phyloP scores from a whole-genome alignment of 192 early-diverging fungal genomes.

The Mycoemilia scoparia region DNA sequence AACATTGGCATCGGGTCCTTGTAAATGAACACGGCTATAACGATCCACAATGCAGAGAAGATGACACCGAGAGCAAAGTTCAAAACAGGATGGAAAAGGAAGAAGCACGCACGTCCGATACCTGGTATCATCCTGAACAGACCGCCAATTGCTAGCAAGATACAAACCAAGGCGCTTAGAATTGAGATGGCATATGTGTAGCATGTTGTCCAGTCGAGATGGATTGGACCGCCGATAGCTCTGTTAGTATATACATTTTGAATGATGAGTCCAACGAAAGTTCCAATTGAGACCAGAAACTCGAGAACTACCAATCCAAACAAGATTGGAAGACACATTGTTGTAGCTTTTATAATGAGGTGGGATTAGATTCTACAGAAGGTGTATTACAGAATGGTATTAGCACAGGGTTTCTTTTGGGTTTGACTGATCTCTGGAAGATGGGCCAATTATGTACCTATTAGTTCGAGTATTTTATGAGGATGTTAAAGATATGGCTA shows the following conservation, averaged over 20 bases:
- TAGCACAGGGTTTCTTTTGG: too few species aligned
- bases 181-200: slow-evolving; percentile 17
- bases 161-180: slow-evolving; percentile 9
- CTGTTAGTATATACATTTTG: slow-evolving; percentile 27
- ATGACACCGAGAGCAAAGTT: slow-evolving; percentile 13
- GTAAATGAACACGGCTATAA: slow-evolving; percentile 22
- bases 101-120: slow-evolving; percentile 3
- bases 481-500: too few species aligned
- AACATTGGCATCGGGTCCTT: slow-evolving; percentile 20
- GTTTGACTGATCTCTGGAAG: too few species aligned
- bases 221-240: slow-evolving; percentile 18
- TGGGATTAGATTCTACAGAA: too few species aligned
- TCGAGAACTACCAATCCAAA: too few species aligned
- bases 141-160: slow-evolving; percentile 10
- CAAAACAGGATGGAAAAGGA: slow-evolving; percentile 10
- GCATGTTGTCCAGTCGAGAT: slow-evolving; percentile 21
- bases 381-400: too few species aligned
- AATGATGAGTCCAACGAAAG: slow-evolving; percentile 15
- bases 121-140: slow-evolving; percentile 8
- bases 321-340: too few species aligned
- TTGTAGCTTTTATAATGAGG: too few species aligned
- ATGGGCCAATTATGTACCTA: too few species aligned
- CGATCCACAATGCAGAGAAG: slow-evolving; percentile 16
- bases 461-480: too few species aligned
- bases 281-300: slow-evolving; percentile 22